Conservation (phyloP, 208 protist species). For the Leishmania amazonensis region DNA sequence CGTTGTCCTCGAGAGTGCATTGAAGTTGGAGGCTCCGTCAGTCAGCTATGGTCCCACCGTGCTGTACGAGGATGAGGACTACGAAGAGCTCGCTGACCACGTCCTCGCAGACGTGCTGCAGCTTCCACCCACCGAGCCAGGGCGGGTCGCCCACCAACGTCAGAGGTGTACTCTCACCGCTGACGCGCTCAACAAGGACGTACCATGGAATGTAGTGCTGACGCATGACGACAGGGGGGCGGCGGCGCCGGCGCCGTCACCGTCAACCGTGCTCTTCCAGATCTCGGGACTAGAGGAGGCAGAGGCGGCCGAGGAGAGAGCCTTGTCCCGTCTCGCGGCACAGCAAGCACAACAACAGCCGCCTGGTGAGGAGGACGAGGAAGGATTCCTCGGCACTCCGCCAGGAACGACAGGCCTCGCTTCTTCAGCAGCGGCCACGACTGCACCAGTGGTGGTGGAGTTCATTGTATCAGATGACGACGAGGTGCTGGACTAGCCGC, state of each 20-base stretch:
- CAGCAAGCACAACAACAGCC: not conserved
- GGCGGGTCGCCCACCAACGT: not conserved
- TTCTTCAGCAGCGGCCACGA: not conserved
- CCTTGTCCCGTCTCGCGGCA: conserved; percentile 8
- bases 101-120: conserved; percentile 30
- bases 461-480: conserved; percentile 7
- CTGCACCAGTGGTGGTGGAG: not conserved
- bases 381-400: not conserved
- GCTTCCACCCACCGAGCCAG: not conserved
- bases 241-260: too few species aligned
- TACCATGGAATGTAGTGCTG: conserved; percentile 69
- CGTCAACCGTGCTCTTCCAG: not conserved
- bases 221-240: conserved; percentile 19
- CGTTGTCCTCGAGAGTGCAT: conserved; percentile 31
- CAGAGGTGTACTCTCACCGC: conserved; percentile 37
- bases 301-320: conserved; percentile 12
- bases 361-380: not conserved
- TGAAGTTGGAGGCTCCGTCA: conserved; percentile 47
- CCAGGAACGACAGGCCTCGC: not conserved
- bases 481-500: conserved; percentile 8
- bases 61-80: conserved; percentile 83
- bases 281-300: conserved; percentile 30
- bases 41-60: conserved; percentile 47
- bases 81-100: conserved; percentile 48
- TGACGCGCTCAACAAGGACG: conserved; percentile 62